Evolutionary conservation across 2,329 filamentous ascomycete genomes (phyloP).

Genomic region (Pseudocercospora crystallina): DNA sequence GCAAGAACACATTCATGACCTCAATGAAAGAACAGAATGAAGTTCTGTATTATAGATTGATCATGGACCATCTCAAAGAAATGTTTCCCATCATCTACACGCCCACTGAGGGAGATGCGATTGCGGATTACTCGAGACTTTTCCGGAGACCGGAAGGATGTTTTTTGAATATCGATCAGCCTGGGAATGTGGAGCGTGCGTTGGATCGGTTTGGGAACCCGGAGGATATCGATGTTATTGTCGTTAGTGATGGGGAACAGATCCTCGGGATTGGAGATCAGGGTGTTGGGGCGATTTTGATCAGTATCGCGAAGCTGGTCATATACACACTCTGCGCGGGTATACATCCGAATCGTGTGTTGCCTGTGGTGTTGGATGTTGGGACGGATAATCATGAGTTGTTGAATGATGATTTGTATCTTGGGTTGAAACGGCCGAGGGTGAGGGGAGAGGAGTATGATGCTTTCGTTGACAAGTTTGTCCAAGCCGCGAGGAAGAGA

Average conservation of each 20-base stretch:
- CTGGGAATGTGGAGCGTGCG: conserved; percentile 64
- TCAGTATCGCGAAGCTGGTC: conserved; percentile 79
- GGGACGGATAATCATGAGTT: conserved; percentile 79
- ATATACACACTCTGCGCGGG: conserved; percentile 85
- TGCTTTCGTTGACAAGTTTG: conserved; percentile 66
- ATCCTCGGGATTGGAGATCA: conserved; percentile 90
- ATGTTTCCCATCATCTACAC: conserved; percentile 93
- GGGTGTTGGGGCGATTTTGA: conserved; percentile 79
- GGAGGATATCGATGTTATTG: conserved; percentile 84
- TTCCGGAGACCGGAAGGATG: conserved; percentile 79
- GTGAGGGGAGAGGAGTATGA: conserved; percentile 73
- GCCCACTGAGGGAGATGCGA: conserved; percentile 85
- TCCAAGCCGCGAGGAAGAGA: conserved; percentile 64
- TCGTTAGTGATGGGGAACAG: conserved; percentile 70
- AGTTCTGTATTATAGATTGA: conserved; percentile 75
- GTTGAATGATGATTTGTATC: conserved; percentile 73
- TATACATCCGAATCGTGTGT: conserved; percentile 73
- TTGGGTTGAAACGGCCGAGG: conserved; percentile 68
- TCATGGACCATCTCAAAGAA: conserved; percentile 76
- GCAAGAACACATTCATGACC: conserved; percentile 85
- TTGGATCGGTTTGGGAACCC: conserved; percentile 66
- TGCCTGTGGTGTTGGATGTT: conserved; percentile 81
- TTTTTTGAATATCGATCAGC: conserved; percentile 68
- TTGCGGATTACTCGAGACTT: conserved; percentile 75
- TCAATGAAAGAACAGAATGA: conserved; percentile 83